Evolutionary conservation across 805 yeast genomes (phyloP).

Genomic region (Saccharomycopsis oosterbeekiorum): DNA sequence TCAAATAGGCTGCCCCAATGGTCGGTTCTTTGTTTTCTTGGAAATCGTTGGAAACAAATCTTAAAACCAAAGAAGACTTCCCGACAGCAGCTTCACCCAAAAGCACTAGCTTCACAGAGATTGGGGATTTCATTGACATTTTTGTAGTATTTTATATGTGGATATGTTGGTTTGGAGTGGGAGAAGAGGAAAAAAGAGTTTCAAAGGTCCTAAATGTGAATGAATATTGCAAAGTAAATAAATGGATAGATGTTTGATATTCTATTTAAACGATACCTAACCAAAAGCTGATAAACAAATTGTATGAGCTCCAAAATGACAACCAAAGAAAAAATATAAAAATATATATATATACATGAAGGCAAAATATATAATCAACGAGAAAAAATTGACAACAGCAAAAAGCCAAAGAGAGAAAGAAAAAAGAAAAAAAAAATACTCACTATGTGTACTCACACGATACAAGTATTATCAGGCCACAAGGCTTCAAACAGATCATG

Average conservation of each 20-base stretch:
- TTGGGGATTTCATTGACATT: constrained; percentile 34
- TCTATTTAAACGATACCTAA: not conserved
- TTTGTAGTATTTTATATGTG: not conserved
- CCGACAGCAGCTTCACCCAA: constrained; percentile 98
- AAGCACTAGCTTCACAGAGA: constrained; percentile 80
- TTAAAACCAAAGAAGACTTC: constrained; percentile 80
- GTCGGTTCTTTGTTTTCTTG: constrained; percentile 98
- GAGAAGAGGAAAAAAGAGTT: too few relatives aligned
- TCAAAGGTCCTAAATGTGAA: too few relatives aligned
- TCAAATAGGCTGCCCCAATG: constrained; percentile 93
- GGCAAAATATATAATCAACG: not conserved
- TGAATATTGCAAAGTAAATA: not conserved
- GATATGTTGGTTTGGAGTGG: not conserved
- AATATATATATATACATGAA: not conserved
- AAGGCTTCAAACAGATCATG: not conserved
- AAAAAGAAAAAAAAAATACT: not conserved
- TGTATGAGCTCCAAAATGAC: too few relatives aligned
- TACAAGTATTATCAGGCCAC: too few relatives aligned
- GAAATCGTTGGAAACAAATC: constrained; percentile 91
- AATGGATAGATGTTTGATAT: not conserved
- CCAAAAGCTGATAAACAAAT: not conserved
- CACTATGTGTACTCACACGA: not conserved
- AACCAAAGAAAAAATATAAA: not conserved
- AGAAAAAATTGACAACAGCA: not conserved
- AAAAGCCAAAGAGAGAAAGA: not conserved